A percentile compares a stretch with the other conserved stretches of the same genome.
These are phyloP conservation scores for Amborella trichopoda DNA, from an alignment of 164 flowering plant genomes.

Conservation along the genomic window DNA sequence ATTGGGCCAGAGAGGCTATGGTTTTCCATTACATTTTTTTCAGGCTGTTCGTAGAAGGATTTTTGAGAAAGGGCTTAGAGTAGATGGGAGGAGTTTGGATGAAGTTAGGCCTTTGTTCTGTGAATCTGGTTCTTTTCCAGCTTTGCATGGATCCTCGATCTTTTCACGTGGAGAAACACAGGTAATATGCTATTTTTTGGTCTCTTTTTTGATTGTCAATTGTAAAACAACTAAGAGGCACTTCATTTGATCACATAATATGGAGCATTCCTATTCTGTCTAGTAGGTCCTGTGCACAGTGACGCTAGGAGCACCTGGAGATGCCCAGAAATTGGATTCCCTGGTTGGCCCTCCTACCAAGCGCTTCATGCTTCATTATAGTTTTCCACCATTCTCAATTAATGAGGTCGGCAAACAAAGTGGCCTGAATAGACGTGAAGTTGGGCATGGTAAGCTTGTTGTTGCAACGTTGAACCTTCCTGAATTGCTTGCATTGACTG, in stretches of 20 bases:
- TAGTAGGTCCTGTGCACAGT: slow-evolving; percentile 87
- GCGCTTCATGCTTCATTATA: slow-evolving; percentile 98
- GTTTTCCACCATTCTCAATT: slow-evolving; percentile 89
- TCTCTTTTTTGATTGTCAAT: too few relatives aligned
- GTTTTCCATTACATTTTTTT: background rate
- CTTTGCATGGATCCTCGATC: slow-evolving; percentile 80
- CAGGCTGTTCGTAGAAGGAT: slow-evolving; percentile 86
- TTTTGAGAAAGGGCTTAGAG: slow-evolving; percentile 56
- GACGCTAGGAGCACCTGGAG: slow-evolving; percentile 90
- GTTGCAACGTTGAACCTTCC: too few relatives aligned
- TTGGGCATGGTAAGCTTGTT: slow-evolving; percentile 80
- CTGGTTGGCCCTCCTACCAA: slow-evolving; percentile 81
- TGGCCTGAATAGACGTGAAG: slow-evolving; percentile 95
- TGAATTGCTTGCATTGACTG: too few relatives aligned
- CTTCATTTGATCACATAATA: too few relatives aligned
- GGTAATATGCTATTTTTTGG: too few relatives aligned
- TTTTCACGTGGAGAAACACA: slow-evolving; percentile 96
- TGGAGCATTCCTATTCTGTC: slow-evolving; percentile 1
- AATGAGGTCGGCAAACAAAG: slow-evolving; percentile 92
- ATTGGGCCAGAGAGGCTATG: background rate
- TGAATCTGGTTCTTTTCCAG: slow-evolving; percentile 66
- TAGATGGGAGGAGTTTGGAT: slow-evolving; percentile 89
- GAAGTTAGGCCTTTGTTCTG: slow-evolving; percentile 85
- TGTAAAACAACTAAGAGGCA: too few relatives aligned
- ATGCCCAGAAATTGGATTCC: slow-evolving; percentile 87